A percentile compares a stretch with the other conserved stretches of the same genome.
phyloP scores from a whole-genome alignment of 768 basidiomycete genomes.

The Mycena pura region DNA sequence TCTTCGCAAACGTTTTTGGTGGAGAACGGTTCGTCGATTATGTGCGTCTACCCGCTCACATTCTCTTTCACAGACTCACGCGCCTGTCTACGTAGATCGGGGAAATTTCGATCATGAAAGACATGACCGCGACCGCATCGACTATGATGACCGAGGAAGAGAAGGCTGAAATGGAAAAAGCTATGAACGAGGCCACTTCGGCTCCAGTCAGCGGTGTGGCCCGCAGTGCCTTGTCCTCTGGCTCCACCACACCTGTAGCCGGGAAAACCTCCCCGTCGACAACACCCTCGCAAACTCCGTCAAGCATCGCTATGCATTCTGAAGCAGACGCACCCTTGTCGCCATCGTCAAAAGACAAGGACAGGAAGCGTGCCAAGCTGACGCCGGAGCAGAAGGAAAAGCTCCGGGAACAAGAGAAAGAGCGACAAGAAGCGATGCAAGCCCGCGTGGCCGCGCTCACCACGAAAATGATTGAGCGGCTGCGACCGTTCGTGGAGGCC shows the following conservation, averaged over 20 bases:
- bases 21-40: constrained; percentile 92
- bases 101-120: constrained; percentile 95
- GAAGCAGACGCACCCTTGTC: constrained; percentile 25
- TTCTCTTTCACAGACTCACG: neutral
- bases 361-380: constrained; percentile 58
- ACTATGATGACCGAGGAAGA: constrained; percentile 95
- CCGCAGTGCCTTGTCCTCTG: constrained; percentile 17
- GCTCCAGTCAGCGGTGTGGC: constrained; percentile 26
- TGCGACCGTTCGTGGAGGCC: constrained; percentile 92
- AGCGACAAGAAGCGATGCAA: constrained; percentile 80
- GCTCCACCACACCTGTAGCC: constrained; percentile 10
- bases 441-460: constrained; percentile 78
- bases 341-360: constrained; percentile 37
- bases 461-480: constrained; percentile 80
- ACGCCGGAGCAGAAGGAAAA: constrained; percentile 87
- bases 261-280: constrained; percentile 16
- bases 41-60: constrained; percentile 53
- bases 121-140: constrained; percentile 84
- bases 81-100: constrained; percentile 69
- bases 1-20: constrained; percentile 96
- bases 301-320: constrained; percentile 25
- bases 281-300: constrained; percentile 17
- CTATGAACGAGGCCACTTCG: constrained; percentile 54
- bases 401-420: constrained; percentile 80
- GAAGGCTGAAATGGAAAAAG: constrained; percentile 83